A percentile compares a stretch with the other conserved stretches of the same genome.
Evolutionary conservation across 805 yeast genomes (phyloP).

Genomic region (Myxozyma sirexii): DNA sequence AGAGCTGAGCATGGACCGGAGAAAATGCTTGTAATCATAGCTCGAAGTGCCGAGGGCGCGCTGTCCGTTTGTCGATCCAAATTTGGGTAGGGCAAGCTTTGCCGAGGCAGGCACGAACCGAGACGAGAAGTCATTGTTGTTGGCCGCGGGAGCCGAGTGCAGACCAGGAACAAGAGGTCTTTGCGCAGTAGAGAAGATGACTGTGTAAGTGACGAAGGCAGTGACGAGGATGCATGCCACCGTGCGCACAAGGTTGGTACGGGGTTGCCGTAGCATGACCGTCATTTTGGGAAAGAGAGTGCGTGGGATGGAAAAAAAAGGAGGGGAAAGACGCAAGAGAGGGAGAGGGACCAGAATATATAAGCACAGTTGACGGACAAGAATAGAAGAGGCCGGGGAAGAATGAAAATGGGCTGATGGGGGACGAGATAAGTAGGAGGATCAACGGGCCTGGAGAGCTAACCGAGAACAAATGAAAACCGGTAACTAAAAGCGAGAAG

Average conservation of each 20-base stretch:
- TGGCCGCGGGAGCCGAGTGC: no score
- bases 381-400: no score
- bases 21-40: background rate
- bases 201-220: background rate
- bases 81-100: background rate
- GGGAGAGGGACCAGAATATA: background rate
- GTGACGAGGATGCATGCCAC: background rate
- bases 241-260: background rate
- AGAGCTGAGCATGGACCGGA: background rate
- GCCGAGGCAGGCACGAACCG: background rate
- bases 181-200: background rate
- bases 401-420: no score
- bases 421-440: no score
- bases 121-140: background rate
- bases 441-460: no score
- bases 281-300: background rate
- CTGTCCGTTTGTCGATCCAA: background rate
- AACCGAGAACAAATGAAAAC: no score
- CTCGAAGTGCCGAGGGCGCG: background rate
- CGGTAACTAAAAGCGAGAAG: no score
- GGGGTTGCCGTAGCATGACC: background rate
- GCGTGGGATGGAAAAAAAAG: background rate
- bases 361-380: no score
- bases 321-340: background rate
- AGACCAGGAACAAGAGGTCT: no score